A percentile compares a stretch with the other conserved stretches of the same genome.
These are phyloP conservation scores for Lolium multiflorum DNA, from an alignment of 176 grass and related monocot genomes.

Conservation along the genomic window DNA sequence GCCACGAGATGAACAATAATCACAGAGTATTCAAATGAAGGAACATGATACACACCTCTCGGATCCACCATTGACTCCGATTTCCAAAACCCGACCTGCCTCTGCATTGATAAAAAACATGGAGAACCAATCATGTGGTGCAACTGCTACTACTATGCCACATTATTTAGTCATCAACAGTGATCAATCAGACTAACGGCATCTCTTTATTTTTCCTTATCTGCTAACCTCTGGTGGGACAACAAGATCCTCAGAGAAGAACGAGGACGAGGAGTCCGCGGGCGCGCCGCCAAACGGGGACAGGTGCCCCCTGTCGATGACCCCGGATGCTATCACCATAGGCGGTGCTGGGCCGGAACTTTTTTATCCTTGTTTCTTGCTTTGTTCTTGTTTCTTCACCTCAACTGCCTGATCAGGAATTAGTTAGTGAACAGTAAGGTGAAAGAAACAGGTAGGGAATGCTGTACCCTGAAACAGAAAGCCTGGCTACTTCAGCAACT, in stretches of 20 bases:
- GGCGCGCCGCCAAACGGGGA: slow-evolving; percentile 31
- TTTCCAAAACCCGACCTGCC: slow-evolving; percentile 65
- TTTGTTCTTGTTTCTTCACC: neutral
- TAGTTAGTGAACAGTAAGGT: slow-evolving; percentile 7
- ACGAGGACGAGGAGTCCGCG: slow-evolving; percentile 54
- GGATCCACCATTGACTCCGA: slow-evolving; percentile 48
- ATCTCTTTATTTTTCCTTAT: neutral
- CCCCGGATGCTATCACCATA: slow-evolving; percentile 57
- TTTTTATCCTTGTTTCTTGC: neutral
- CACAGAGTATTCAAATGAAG: neutral
- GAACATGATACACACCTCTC: slow-evolving; percentile 47
- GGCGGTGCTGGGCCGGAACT: neutral
- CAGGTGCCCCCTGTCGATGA: slow-evolving; percentile 55
- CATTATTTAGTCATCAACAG: neutral
- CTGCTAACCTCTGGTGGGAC: slow-evolving; percentile 48
- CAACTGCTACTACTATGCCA: neutral
- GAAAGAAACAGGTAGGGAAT: neutral
- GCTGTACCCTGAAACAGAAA: slow-evolving; percentile 6
- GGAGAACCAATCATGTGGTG: slow-evolving; percentile 4
- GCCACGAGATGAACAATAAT: neutral
- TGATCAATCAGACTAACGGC: neutral
- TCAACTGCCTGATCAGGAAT: slow-evolving; percentile 37
- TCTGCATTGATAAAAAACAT: slow-evolving; percentile 40
- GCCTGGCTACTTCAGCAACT: neutral
- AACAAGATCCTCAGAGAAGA: slow-evolving; percentile 62